Evolutionary conservation across 305 asterid species (phyloP).

Genomic region (Rubia occidens): DNA sequence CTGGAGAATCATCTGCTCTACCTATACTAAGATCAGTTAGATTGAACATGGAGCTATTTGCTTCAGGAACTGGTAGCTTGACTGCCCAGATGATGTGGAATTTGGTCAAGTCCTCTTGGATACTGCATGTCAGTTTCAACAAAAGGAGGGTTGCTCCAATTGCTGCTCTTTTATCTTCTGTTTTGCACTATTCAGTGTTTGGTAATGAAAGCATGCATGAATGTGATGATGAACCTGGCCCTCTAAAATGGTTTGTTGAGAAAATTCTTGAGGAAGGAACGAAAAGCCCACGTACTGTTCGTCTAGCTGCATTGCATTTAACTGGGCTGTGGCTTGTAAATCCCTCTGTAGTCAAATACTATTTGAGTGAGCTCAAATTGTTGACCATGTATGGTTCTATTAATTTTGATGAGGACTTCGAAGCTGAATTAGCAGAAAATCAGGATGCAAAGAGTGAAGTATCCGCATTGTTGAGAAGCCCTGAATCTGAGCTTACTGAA

Average conservation of each 20-base stretch:
- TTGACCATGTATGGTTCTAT: constrained; percentile 92
- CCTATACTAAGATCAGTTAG: constrained; percentile 85
- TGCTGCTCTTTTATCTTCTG: constrained; percentile 88
- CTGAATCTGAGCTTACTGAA: constrained; percentile 79
- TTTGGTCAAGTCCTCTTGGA: constrained; percentile 86
- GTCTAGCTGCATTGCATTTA: constrained; percentile 86
- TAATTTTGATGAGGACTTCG: constrained; percentile 99
- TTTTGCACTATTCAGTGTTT: constrained; percentile 75
- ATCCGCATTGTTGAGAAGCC: constrained; percentile 59
- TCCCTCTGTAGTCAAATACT: constrained; percentile 66
- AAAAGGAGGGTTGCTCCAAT: constrained; percentile 96
- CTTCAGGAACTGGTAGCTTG: constrained; percentile 41
- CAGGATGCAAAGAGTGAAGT: constrained; percentile 77
- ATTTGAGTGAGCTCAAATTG: constrained; percentile 74
- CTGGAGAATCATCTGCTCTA: constrained; percentile 76
- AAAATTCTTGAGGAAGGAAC: constrained; percentile 88
- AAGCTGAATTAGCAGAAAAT: constrained; percentile 84
- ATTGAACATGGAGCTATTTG: constrained; percentile 54
- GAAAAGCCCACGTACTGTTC: constrained; percentile 96
- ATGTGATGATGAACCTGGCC: constrained; percentile 55
- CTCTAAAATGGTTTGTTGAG: constrained; percentile 88
- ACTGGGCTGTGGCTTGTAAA: constrained; percentile 83
- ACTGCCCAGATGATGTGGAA: constrained; percentile 80
- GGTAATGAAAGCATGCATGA: constrained; percentile 68
- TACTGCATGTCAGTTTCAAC: constrained; percentile 83